Base-by-base conservation (phyloP, 805 yeast genomes). In the Hanseniaspora nectarophila region DNA sequence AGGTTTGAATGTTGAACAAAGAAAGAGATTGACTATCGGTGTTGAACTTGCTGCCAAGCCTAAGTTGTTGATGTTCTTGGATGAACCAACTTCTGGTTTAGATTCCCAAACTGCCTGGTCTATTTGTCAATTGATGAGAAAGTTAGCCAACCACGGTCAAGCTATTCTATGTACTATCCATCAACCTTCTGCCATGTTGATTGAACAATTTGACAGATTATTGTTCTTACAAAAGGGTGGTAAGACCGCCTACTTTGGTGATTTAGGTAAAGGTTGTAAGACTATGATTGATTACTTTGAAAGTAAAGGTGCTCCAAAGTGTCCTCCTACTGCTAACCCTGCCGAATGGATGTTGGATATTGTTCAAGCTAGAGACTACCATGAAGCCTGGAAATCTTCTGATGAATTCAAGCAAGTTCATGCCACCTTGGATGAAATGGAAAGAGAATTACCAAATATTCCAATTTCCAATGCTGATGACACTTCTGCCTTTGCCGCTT, bases 341-440 rank as follows among this genome's bases (percentile, higher is more conserved):
- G 90, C 89, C 13, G 95, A 86, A 69, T 87, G 94, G 92, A 87
- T 87, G 95, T 71, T 87, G 67, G 83, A 83, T 56, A 84, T 81
- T 56, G 82, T 82, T 60, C 88, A 89, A 60, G 88, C 88, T 51
- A 84, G 80, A 66, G 85, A 83, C 64, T 83, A 81, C 60, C 73
- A 77, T 61, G 81, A 83, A 61, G 86, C 82, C 45, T 85, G 96
- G 95, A 67, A 75, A 63, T 72, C 74, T 45, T 85, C 95, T 34
- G 66, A 66, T 0, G 88, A 86, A 63, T 76, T 75, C 59, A 61
- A 67, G 50, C 78, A 73, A 6, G 77, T 83, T 33, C 74, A 77
- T 54, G 66, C 62, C 2, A 90, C 84, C 62, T 72, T 85, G 58
- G 76, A 73, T 20, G 54, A 63, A 43, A 78, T 86, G 89, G 87